Evolutionary conservation across 495 filamentous ascomycete species (phyloP), one percentile per base, ranked within the genome.

Genomic region (Penicillium salamii): DNA sequence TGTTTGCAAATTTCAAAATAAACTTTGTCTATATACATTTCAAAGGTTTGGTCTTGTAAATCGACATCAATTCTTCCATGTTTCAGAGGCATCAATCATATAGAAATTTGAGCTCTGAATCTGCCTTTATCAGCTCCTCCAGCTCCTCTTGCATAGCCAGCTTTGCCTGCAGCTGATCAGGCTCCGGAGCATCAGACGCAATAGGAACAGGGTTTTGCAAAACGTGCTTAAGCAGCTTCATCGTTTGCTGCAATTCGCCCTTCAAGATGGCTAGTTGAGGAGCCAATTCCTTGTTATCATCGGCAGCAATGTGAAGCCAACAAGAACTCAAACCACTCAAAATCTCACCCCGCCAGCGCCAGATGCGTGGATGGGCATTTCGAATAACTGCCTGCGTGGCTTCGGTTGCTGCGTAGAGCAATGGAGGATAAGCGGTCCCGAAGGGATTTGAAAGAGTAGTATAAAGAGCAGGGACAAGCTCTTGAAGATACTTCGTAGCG

Each of bases 311-410:
- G 55, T 81, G 78, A 4, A 82, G 55, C 89, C 89, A 96, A 59
- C 86, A 86, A 3, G 84, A 57, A 20, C 76, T 70, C 0, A 90
- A 48, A 0, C 74, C 83, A 36, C 76, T 81, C 42, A 95, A 50
- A 13, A 95, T 66, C 62, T 91, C 87, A n/a, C 78, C 82, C 20
- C 79, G 72, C 72, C 86, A 85, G 34, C 62, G 58, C 54, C 69
- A 75, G 14, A 96, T 67, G 0, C 90, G 74, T 9, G 88, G 84
- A 82, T 93, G 92, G n/a, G 79, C 81, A 36, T 75, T 85, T 18
- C 78, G 51, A n/a, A 96, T 67, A 11, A 88, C 70, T 0, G 67
- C 66, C 40, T 84, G 76, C 21, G 90, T 46, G 1, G 82, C 70
- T 7, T 70, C 55, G 5, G 78, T 61, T 1, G 84, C 80, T 0